A percentile compares a stretch with the other conserved stretches of the same genome.
Conservation (phyloP, 306 rosid genomes). For the Spatholobus suberectus region DNA sequence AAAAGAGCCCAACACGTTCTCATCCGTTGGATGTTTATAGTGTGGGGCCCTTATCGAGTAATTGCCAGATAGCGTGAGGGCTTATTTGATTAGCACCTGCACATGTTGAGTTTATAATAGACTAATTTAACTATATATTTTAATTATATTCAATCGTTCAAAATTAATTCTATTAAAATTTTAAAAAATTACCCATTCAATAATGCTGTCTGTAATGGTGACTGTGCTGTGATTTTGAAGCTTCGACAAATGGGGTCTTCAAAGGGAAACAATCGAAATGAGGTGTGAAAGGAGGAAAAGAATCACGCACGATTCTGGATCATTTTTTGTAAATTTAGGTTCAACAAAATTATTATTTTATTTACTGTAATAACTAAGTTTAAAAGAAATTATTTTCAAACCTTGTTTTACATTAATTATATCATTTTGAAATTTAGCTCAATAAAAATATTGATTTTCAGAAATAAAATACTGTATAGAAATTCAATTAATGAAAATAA, state of each 20-base stretch:
- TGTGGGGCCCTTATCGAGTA: slow-evolving; percentile 8
- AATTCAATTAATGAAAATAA: neutral
- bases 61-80: neutral
- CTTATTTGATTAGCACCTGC: neutral
- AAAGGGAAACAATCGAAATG: neutral
- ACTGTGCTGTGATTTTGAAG: neutral
- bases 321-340: neutral
- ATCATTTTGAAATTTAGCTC: neutral
- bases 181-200: neutral
- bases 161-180: neutral
- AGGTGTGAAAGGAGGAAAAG: neutral
- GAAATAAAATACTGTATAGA: neutral
- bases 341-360: neutral
- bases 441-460: neutral
- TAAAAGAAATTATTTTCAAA: neutral
- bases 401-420: neutral
- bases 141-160: neutral
- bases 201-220: neutral
- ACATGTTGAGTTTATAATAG: neutral
- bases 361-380: neutral
- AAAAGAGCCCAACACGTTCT: slow-evolving; percentile 13
- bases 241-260: neutral
- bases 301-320: neutral
- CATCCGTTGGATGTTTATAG: slow-evolving; percentile 12
- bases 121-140: neutral